A percentile compares a stretch with the other conserved stretches of the same genome.
Conservation (phyloP, 2,329 filamentous ascomycete species). For the Cladosporium oxysporum region DNA sequence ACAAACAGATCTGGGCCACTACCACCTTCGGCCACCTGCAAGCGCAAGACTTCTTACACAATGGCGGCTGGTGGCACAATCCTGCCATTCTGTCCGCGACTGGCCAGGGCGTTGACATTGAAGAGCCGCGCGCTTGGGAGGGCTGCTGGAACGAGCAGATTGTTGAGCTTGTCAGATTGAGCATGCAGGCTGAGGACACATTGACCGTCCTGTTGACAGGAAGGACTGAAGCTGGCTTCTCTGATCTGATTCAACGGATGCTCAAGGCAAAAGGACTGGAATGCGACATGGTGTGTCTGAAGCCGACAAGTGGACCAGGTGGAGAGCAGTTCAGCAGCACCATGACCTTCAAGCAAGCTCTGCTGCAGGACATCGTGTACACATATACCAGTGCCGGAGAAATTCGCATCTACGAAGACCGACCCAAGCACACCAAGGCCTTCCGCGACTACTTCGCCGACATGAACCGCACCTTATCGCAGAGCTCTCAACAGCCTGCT, state of each 20-base stretch:
- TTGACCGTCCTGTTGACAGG: conserved; percentile 87
- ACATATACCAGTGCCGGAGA: conserved; percentile 85
- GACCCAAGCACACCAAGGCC: conserved; percentile 67
- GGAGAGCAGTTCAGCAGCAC: conserved; percentile 78
- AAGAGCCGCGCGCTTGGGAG: conserved; percentile 81
- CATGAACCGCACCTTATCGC: conserved; percentile 66
- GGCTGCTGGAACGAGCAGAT: conserved; percentile 98
- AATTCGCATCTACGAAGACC: conserved; percentile 69
- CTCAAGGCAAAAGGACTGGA: conserved; percentile 73
- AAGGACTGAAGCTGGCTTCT: conserved; percentile 74
- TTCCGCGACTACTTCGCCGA: conserved; percentile 83
- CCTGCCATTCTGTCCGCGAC: conserved; percentile 80
- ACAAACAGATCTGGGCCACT: conserved; percentile 81
- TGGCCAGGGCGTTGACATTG: conserved; percentile 76
- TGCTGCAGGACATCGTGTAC: conserved; percentile 77
- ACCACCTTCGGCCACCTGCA: conserved; percentile 75
- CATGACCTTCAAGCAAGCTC: conserved; percentile 88
- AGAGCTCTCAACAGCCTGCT: conserved; percentile 39
- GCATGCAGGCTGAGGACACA: conserved; percentile 80
- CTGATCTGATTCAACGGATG: conserved; percentile 79
- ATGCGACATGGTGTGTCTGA: conserved; percentile 86
- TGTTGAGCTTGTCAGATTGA: conserved; percentile 73
- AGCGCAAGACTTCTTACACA: conserved; percentile 72
- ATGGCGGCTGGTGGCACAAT: conserved; percentile 98
- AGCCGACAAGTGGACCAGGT: conserved; percentile 78